A percentile compares a stretch with the other conserved stretches of the same genome.
phyloP scores from a whole-genome alignment of 169 alveolate genomes.

The Plasmodium vivax region DNA sequence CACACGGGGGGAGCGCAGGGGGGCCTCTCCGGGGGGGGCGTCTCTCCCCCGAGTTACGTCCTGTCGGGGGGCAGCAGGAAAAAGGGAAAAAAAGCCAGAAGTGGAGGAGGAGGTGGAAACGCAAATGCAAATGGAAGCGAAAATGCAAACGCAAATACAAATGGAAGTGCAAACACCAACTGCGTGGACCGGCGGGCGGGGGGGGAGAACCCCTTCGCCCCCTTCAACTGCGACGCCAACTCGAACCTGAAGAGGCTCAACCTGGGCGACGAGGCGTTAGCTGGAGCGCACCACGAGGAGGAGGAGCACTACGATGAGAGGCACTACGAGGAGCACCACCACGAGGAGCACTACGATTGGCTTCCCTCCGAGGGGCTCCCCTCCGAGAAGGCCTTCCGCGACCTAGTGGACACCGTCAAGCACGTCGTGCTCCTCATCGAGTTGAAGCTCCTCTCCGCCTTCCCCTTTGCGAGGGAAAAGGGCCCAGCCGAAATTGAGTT shows the following conservation, averaged over 20 bases:
- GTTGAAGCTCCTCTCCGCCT: conserved; percentile 3
- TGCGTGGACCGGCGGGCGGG: not conserved
- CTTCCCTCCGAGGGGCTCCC: not conserved
- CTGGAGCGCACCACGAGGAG: not conserved
- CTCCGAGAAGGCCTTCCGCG: not conserved
- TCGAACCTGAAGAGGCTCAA: conserved; percentile 19
- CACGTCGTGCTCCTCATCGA: conserved; percentile 27
- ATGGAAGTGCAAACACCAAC: no score
- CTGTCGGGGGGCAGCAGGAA: not conserved
- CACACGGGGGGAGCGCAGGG: not conserved
- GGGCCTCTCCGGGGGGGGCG: not conserved
- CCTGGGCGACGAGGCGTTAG: not conserved
- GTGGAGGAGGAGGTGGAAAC: not conserved
- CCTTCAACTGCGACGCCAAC: not conserved
- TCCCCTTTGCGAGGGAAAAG: conserved; percentile 32
- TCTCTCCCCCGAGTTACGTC: not conserved
- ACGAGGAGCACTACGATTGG: no score
- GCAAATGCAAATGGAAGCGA: not conserved
- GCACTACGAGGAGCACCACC: no score
- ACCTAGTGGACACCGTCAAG: conserved; percentile 10
- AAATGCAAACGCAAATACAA: not conserved
- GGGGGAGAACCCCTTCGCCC: not conserved
- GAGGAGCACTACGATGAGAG: no score
- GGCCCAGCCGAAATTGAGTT: conserved; percentile 26
- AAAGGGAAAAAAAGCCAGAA: not conserved